Evolutionary conservation across 1,139 yeast species (phyloP).

Genomic region (Geotrichum reessii): DNA sequence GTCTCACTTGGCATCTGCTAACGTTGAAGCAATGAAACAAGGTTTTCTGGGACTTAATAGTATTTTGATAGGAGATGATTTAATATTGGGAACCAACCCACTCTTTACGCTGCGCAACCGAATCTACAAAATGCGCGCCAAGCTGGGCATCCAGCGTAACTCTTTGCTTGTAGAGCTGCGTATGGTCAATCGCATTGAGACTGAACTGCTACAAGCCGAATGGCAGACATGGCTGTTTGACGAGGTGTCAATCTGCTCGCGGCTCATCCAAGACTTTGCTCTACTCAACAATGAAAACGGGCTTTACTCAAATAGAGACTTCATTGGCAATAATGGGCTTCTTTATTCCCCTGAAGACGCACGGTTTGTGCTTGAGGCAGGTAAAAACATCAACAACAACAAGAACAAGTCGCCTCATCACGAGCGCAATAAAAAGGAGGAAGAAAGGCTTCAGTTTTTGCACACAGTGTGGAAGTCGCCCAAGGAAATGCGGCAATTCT

Average conservation of each 20-base stretch:
- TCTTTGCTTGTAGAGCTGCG: conserved; percentile 67
- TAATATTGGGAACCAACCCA: not conserved
- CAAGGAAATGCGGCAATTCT: conserved; percentile 6
- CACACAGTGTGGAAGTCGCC: not conserved
- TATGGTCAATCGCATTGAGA: conserved; percentile 64
- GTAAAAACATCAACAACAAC: not conserved
- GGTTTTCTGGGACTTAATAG: conserved; percentile 1
- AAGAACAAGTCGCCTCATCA: not conserved
- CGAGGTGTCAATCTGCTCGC: conserved; percentile 42
- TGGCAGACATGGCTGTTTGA: conserved; percentile 70
- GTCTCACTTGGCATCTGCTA: not conserved
- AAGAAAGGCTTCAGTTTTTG: not conserved
- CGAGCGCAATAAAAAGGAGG: not conserved
- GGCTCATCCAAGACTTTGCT: conserved; percentile 11
- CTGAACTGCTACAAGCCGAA: conserved; percentile 58
- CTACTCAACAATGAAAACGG: not conserved
- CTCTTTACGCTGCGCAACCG: conserved; percentile 28
- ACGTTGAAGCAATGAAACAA: not conserved
- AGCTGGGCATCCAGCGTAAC: conserved; percentile 68
- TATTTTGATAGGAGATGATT: not conserved
- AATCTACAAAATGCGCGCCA: conserved; percentile 49
- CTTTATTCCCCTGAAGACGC: not conserved
- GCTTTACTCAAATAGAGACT: not conserved
- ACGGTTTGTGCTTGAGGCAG: not conserved
- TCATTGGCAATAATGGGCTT: not conserved